Evolutionary conservation across 345 rosid species (phyloP).

Genomic region (Mercurialis annua): DNA sequence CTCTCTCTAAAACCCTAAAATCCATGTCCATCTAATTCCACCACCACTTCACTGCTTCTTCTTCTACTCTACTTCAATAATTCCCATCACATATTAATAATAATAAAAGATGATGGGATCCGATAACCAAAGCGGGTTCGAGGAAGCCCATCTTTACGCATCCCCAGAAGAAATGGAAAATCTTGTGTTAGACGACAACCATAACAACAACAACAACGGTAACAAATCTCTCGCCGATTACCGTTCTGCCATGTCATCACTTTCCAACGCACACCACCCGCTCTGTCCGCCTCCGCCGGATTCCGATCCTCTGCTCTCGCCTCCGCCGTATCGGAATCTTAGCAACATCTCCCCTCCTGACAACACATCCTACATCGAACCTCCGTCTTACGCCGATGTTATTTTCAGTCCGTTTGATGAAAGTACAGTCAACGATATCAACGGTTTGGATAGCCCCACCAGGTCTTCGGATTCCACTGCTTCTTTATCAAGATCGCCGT

Average conservation of each 20-base stretch:
- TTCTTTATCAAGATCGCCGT: conserved; percentile 55
- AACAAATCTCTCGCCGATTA: conserved; percentile 40
- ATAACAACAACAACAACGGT: conserved; percentile 20
- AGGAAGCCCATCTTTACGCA: conserved; percentile 51
- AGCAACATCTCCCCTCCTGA: conserved; percentile 24
- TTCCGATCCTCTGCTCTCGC: conserved; percentile 73
- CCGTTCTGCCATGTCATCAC: conserved; percentile 65
- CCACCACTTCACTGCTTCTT: neutral
- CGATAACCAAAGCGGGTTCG: conserved; percentile 54
- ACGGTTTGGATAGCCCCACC: conserved; percentile 49
- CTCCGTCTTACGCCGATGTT: conserved; percentile 84
- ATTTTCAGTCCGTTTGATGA: conserved; percentile 81
- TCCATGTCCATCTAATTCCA: neutral
- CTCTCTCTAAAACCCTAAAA: neutral
- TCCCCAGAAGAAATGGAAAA: conserved; percentile 68
- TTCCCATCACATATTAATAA: neutral
- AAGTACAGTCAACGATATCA: conserved; percentile 45
- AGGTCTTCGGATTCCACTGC: conserved; percentile 37
- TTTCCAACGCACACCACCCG: conserved; percentile 47
- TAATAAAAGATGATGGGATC: conserved; percentile 71
- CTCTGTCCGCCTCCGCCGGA: conserved; percentile 48
- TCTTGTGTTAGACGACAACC: conserved; percentile 50
- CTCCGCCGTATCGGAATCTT: conserved; percentile 27
- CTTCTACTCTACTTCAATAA: neutral
- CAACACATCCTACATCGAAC: conserved; percentile 63